Base-by-base conservation (phyloP, 345 rosid species). In the Syzygium jambos region DNA sequence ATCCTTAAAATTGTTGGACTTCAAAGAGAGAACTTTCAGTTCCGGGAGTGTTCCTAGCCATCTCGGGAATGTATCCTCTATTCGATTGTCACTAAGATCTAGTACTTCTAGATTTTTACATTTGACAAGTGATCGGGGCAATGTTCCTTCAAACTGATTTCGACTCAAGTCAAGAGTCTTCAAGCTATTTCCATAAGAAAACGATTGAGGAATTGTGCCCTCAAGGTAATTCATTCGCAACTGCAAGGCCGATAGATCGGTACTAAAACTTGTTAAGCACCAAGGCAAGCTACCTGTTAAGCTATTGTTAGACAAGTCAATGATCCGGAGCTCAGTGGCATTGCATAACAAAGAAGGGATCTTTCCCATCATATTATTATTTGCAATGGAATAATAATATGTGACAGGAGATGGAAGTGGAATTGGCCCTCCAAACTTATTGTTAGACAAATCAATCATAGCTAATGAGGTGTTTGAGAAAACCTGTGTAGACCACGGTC, bases 41-140 rank as follows among this genome's bases (percentile, higher is more conserved):
- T 63, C 5, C 15, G 10, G 17, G 19, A 63, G 9, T 29, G 38
- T n/a, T 14, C 77, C 77, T 21, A 63, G 14, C 77, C 77, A 63
- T 14, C 38, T n/a, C 7, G 68, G 34, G 15, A 61, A 61, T 8
- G 4, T n/a, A 3, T 63, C 41, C 21, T 29, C 21, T 29, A 63
- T 63, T 9, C 9, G 34, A 29, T 63, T 63, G 21, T 29, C 38
- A 7, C 11, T 14, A 2, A 14, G 38, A 63, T 63, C 38, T 7
- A 63, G 4, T 2, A 63, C 77, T 14, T 63, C 21, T 8, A 29
- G 5, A 63, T 51, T 7, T 11, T 23, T 41, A 49, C 91, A 91
- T 23, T 85, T 43, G 7, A 25, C 23, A 49, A 89, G 30, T 10
- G 90, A 65, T 43, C 15, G 57, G 30, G 92, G 87, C 22, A 91